Percentiles rank a stretch among this genome's conserved stretches.
phyloP scores from a whole-genome alignment of 2,329 filamentous ascomycete species.

The Pseudocercospora fijiensis region DNA sequence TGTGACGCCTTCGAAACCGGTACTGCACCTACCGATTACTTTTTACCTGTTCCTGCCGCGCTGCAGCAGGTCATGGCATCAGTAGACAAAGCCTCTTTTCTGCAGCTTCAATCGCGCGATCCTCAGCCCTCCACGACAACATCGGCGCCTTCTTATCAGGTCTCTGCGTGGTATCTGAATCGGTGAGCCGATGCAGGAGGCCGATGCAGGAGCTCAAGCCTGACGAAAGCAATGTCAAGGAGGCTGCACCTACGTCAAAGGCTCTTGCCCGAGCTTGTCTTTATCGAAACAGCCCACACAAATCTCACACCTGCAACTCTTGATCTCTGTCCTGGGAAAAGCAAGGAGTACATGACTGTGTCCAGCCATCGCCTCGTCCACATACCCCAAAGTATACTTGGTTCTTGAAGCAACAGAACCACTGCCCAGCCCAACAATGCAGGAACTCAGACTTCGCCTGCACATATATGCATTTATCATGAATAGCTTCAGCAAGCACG shows the following conservation, averaged over 20 bases:
- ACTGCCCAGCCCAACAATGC: neutral
- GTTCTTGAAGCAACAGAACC: neutral
- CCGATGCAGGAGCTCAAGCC: neutral
- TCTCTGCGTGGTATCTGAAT: neutral
- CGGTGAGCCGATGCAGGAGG: neutral
- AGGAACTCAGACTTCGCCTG: neutral
- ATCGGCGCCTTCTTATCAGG: neutral
- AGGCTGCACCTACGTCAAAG: neutral
- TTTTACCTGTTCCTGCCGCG: constrained; percentile 4
- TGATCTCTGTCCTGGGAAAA: neutral
- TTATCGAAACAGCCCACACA: neutral
- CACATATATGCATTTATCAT: neutral
- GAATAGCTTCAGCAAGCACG: neutral
- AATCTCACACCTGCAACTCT: neutral
- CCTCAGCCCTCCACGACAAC: neutral
- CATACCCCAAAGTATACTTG: neutral
- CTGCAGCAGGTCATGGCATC: neutral
- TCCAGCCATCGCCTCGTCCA: neutral
- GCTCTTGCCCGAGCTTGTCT: neutral
- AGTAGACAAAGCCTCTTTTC: neutral
- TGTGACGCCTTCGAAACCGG: constrained; percentile 6
- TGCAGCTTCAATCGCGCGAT: neutral
- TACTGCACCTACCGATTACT: neutral
- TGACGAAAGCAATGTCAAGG: neutral
- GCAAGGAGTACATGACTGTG: neutral